These are phyloP conservation scores for Pichia kluyveri DNA, from an alignment of 805 yeast genomes.

Conservation along the genomic window DNA sequence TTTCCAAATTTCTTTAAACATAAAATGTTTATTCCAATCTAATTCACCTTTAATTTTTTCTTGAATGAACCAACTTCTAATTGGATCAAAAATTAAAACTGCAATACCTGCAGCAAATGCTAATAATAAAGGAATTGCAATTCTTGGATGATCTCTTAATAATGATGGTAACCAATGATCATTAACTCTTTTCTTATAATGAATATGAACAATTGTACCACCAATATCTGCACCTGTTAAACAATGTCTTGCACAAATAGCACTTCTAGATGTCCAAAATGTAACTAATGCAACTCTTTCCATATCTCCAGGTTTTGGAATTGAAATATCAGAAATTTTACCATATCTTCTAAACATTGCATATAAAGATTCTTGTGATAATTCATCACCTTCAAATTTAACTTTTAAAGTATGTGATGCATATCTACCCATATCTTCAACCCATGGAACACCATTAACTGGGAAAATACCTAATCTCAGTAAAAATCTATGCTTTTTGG, in stretches of 20 bases:
- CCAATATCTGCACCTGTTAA: slow-evolving; percentile 67
- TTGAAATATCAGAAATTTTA: slow-evolving; percentile 61
- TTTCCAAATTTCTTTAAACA: slow-evolving; percentile 27
- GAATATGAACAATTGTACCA: slow-evolving; percentile 62
- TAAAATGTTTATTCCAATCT: slow-evolving; percentile 29
- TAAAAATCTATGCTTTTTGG: slow-evolving; percentile 22
- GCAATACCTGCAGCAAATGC: slow-evolving; percentile 78
- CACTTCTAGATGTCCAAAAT: slow-evolving; percentile 52
- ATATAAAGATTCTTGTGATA: slow-evolving; percentile 73
- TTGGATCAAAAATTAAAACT: slow-evolving; percentile 85
- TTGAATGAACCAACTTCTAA: slow-evolving; percentile 70
- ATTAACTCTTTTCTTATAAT: slow-evolving; percentile 50
- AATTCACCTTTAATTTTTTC: slow-evolving; percentile 59
- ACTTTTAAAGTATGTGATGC: slow-evolving; percentile 60
- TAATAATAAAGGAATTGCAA: slow-evolving; percentile 69
- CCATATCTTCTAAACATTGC: slow-evolving; percentile 84
- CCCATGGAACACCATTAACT: slow-evolving; percentile 93
- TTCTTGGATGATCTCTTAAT: slow-evolving; percentile 67
- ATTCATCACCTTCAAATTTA: slow-evolving; percentile 64
- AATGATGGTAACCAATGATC: slow-evolving; percentile 48
- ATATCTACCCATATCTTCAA: slow-evolving; percentile 78
- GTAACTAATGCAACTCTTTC: slow-evolving; percentile 44
- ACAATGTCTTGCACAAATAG: slow-evolving; percentile 86
- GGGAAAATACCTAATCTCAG: slow-evolving; percentile 50
- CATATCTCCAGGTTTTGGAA: slow-evolving; percentile 39